A percentile compares a stretch with the other conserved stretches of the same genome.
Conservation (phyloP, 108 stramenopile species). For the Mediolabrus comicus region DNA sequence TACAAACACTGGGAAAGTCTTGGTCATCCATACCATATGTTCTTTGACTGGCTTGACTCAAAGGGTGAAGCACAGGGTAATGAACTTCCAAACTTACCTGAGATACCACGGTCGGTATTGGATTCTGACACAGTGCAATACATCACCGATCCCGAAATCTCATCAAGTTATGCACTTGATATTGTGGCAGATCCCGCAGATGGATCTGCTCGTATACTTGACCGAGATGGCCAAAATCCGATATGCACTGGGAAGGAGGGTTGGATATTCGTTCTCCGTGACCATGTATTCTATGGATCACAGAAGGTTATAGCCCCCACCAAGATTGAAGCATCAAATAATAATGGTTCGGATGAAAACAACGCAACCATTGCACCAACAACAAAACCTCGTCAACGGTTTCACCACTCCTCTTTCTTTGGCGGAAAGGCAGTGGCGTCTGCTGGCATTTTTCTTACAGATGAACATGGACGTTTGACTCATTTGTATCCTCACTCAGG, state of each 20-base stretch:
- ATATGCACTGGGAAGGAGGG: slow-evolving; percentile 80
- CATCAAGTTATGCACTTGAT: slow-evolving; percentile 56
- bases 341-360: neutral
- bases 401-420: slow-evolving; percentile 94
- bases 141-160: slow-evolving; percentile 63
- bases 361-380: slow-evolving; percentile 5
- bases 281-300: slow-evolving; percentile 79
- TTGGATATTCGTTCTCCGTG: slow-evolving; percentile 91
- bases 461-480: slow-evolving; percentile 73
- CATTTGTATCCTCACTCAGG: slow-evolving; percentile 91
- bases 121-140: slow-evolving; percentile 86
- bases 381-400: slow-evolving; percentile 69
- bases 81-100: slow-evolving; percentile 63
- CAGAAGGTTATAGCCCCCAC: slow-evolving; percentile 76
- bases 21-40: slow-evolving; percentile 74
- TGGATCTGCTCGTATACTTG: slow-evolving; percentile 53
- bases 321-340: neutral
- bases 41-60: slow-evolving; percentile 90
- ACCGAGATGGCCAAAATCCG: slow-evolving; percentile 50
- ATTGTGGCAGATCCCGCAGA: slow-evolving; percentile 51
- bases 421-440: slow-evolving; percentile 88
- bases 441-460: slow-evolving; percentile 89
- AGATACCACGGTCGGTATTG: slow-evolving; percentile 71
- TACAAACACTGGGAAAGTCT: slow-evolving; percentile 81
- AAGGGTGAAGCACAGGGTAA: slow-evolving; percentile 72